Evolutionary conservation across 345 rosid genomes (phyloP), one percentile per base, ranked within the genome.

Genomic region (Brassica juncea): DNA sequence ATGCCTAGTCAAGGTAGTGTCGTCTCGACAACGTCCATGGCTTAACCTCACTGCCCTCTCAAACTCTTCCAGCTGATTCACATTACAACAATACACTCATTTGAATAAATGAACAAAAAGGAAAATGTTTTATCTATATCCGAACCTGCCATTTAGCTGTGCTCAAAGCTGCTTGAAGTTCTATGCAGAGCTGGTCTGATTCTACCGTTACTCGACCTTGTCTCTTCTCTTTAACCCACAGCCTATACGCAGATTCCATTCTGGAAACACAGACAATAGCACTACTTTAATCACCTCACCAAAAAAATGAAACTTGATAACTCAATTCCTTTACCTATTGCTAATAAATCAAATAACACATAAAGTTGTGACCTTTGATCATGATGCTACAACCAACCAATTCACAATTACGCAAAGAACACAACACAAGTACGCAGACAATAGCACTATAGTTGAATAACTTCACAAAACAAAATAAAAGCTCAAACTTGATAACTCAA

Each of bases 121-220:
- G 34, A 16, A 12, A 2, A 58, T 8, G 30, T 27, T 23, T 14
- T 27, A 19, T 19, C 19, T 19, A 19, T 19, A 52, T 52, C 5
- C 70, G 8, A 63, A 93, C 98, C 97, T 93, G 98, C 97, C 97
- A 93, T 79, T 93, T 93, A 49, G 98, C 92, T 9, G 98, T 91
- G 71, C 95, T 95, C 73, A 93, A 71, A 72, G 98, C 86, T 6
- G 89, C 87, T 76, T 91, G 97, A 8, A 93, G 91, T 68, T 93
- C 94, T 61, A 88, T 83, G 57, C 86, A 86, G 70, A 88, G 85
- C 42, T 90, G 86, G 71, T 83, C 77, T 68, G 89, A 86, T 61
- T 82, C 80, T n/a, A 74, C 85, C 2, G 77, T 63, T 11, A 64
- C 39, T 49, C 76, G 83, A 66, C 83, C 84, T 72, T 83, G 82